phyloP scores from a whole-genome alignment of 345 rosid genomes.

The Camelina hispida region DNA sequence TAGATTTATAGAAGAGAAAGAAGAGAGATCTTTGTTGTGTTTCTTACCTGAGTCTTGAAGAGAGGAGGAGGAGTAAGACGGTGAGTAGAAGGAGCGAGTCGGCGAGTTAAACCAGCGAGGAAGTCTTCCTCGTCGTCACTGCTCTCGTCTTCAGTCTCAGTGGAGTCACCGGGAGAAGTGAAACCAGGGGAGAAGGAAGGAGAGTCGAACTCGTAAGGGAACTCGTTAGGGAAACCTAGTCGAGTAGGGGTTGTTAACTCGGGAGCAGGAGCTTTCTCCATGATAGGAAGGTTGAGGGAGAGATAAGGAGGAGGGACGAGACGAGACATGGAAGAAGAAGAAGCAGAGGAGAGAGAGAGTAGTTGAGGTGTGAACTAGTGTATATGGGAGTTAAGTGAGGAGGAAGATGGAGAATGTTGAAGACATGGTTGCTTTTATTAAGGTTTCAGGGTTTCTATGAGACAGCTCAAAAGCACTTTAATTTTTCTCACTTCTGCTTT shows the following conservation, averaged over 20 bases:
- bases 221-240: conserved; percentile 58
- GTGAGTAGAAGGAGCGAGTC: conserved; percentile 64
- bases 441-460: conserved; percentile 48
- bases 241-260: conserved; percentile 40
- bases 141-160: conserved; percentile 50
- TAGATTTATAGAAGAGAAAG: neutral
- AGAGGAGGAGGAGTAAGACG: conserved; percentile 42
- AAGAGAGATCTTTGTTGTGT: too few relatives aligned
- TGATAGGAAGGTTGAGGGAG: conserved; percentile 5
- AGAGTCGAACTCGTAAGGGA: conserved; percentile 70
- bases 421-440: conserved; percentile 48
- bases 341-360: conserved; percentile 8
- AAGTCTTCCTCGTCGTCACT: conserved; percentile 79
- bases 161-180: conserved; percentile 65
- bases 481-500: conserved; percentile 21
- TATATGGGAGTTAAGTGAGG: neutral
- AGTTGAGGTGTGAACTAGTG: neutral
- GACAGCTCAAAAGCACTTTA: conserved; percentile 51
- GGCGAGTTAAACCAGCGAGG: conserved; percentile 68
- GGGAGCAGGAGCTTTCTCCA: conserved; percentile 9
- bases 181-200: conserved; percentile 46
- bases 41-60: conserved; percentile 42
- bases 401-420: conserved; percentile 45
- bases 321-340: neutral
- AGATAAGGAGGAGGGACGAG: conserved; percentile 2